Evolutionary conservation across 148 eudicot genomes (phyloP), one percentile per base, ranked within the genome.

Genomic region (Fagopyrum esculentum): DNA sequence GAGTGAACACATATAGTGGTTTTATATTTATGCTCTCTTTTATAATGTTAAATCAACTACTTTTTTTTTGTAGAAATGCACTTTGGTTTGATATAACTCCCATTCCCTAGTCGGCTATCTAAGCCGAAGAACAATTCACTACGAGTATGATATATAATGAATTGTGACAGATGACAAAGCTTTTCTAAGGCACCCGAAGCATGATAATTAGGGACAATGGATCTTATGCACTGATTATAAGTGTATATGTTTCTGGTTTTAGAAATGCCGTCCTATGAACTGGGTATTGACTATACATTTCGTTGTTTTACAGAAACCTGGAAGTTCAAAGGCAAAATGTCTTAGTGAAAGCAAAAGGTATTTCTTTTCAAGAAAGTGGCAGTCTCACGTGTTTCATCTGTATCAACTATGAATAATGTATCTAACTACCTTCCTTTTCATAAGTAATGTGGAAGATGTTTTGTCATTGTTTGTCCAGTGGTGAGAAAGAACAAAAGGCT

Each of bases 311-410:
- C 84, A 85, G 88, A 84, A 69, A 73, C 71, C 82, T 73, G 76
- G 40, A 29, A 72, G 60, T 69, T 76, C 75, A 70, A 79, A 59
- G 29, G 46, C 80, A 48, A 80, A 81, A 76, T 69, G 55, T 35
- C 56, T 76, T 68, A 71, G 45, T 29, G 60, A 46, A 45, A 81
- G 69, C 26, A 81, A 52, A 81, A 85, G 93, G 93, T 89, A 78
- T 70, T 26, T 45, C 70, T 74, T 11, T 43, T 30, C 49, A 1
- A 10, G 30, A 50, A 50, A 49, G 73, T 9, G 11, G 29, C 40
- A 64, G 43, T 22, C 1, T 8, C 6, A 64, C 4, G 12, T 19
- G 40, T 35, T 35, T 35, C 40, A 35, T 35, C 3, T 35, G 12
- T 10, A 2, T 49, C 15, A 49, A 49, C 2, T 9, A 49, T 10